Conservation (phyloP, 1,284 basidiomycete genomes). For the Ceratobasidium sp. region DNA sequence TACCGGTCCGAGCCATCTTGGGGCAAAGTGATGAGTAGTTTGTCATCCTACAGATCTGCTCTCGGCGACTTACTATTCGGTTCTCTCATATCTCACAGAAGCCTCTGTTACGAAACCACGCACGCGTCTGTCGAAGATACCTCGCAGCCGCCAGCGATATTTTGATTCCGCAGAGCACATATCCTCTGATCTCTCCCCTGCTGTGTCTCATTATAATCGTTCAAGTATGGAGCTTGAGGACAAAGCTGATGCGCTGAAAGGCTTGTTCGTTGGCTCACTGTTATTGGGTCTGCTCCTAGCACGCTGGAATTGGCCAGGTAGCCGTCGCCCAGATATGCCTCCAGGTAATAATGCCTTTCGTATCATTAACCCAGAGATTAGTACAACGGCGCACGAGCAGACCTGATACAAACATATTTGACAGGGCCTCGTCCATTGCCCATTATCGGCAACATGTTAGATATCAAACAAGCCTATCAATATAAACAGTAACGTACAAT, state of each 20-base stretch:
- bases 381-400: not conserved
- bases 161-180: too few relatives aligned
- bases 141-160: too few relatives aligned
- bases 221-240: not conserved
- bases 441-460: slow-evolving; percentile 15
- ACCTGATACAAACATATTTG: not conserved
- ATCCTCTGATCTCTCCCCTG: too few relatives aligned
- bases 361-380: not conserved
- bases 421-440: slow-evolving; percentile 9
- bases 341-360: slow-evolving; percentile 11
- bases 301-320: slow-evolving; percentile 24
- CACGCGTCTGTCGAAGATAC: too few relatives aligned
- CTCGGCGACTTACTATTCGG: too few relatives aligned
- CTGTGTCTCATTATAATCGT: too few relatives aligned
- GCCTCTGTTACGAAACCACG: too few relatives aligned
- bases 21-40: too few relatives aligned
- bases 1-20: too few relatives aligned
- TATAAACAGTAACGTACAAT: slow-evolving; percentile 5
- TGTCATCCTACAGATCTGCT: too few relatives aligned
- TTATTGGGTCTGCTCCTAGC: not conserved
- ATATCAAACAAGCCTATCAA: slow-evolving; percentile 6
- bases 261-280: not conserved
- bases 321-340: slow-evolving; percentile 4
- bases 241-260: not conserved
- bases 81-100: too few relatives aligned